Evolutionary conservation across 2,329 filamentous ascomycete genomes (phyloP).

Genomic region (Penicillium sp.): DNA sequence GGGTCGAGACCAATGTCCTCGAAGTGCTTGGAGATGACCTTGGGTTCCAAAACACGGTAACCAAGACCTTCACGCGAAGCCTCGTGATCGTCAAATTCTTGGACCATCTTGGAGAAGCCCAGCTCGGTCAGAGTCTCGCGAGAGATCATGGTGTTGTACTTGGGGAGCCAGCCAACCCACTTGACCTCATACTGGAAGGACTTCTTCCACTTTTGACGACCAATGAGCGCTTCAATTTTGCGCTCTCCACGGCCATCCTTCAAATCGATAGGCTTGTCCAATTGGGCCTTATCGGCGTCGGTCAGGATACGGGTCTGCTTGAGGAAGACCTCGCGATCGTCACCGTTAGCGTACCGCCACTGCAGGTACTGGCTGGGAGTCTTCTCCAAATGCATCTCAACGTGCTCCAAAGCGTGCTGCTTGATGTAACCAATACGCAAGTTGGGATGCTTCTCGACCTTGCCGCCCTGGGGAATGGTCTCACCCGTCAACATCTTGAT

Average conservation of each 20-base stretch:
- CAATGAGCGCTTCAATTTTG: conserved; percentile 84
- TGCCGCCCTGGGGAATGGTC: conserved; percentile 75
- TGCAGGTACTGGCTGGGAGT: conserved; percentile 98
- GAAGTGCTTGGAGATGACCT: conserved; percentile 96
- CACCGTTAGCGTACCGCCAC: conserved; percentile 96
- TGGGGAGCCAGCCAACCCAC: conserved; percentile 85
- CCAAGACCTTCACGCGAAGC: conserved; percentile 97
- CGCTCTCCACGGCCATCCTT: conserved; percentile 75
- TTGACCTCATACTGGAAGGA: conserved; percentile 98
- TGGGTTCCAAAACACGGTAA: conserved; percentile 88
- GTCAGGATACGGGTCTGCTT: conserved; percentile 94
- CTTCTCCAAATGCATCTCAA: conserved; percentile 99
- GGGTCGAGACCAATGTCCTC: conserved; percentile 94
- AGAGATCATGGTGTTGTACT: conserved; percentile 88
- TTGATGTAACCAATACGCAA: conserved; percentile 99
- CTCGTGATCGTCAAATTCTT: conserved; percentile 98
- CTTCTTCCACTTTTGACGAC: conserved; percentile 99
- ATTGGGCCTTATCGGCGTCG: conserved; percentile 78
- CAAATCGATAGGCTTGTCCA: conserved; percentile 85
- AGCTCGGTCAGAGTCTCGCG: conserved; percentile 83
- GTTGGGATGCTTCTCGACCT: conserved; percentile 97
- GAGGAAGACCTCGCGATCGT: conserved; percentile 94
- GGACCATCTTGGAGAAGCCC: conserved; percentile 89
- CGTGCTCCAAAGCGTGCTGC: conserved; percentile 97
- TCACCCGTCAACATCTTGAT: conserved; percentile 97